These are phyloP conservation scores for Crotalaria pallida DNA, from an alignment of 306 rosid species.

Conservation along the genomic window DNA sequence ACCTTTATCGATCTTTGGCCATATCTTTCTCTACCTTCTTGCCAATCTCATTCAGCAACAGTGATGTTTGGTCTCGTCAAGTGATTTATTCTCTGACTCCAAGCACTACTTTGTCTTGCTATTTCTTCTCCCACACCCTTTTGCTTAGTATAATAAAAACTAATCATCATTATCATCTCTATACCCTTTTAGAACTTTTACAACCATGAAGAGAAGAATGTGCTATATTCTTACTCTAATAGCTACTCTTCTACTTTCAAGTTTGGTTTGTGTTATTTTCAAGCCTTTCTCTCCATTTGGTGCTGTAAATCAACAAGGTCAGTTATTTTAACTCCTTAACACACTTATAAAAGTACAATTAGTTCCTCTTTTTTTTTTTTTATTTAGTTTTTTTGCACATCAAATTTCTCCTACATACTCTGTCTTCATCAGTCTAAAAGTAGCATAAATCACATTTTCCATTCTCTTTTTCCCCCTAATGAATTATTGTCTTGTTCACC, in stretches of 20 bases:
- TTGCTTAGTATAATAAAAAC: not conserved
- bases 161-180: not conserved
- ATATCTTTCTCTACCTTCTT: not conserved
- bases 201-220: slow-evolving; percentile 18
- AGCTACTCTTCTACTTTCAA: slow-evolving; percentile 4
- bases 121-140: not conserved
- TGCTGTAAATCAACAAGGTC: slow-evolving; percentile 36
- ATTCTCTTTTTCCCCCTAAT: not conserved
- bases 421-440: not conserved
- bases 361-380: not conserved
- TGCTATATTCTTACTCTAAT: slow-evolving; percentile 24
- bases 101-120: not conserved
- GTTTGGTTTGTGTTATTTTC: slow-evolving; percentile 1
- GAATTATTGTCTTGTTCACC: slow-evolving; percentile 11
- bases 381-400: not conserved
- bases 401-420: not conserved
- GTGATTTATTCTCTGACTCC: not conserved
- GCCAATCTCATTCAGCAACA: slow-evolving; percentile 8
- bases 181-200: not conserved
- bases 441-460: slow-evolving; percentile 2
- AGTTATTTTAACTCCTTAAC: not conserved
- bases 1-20: not conserved
- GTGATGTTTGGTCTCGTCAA: not conserved
- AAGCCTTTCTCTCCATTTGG: not conserved
- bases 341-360: not conserved